Percentiles rank a stretch among this genome's conserved stretches.
Conservation (phyloP, 2,329 filamentous ascomycete species). For the Parastagonospora avenae region DNA sequence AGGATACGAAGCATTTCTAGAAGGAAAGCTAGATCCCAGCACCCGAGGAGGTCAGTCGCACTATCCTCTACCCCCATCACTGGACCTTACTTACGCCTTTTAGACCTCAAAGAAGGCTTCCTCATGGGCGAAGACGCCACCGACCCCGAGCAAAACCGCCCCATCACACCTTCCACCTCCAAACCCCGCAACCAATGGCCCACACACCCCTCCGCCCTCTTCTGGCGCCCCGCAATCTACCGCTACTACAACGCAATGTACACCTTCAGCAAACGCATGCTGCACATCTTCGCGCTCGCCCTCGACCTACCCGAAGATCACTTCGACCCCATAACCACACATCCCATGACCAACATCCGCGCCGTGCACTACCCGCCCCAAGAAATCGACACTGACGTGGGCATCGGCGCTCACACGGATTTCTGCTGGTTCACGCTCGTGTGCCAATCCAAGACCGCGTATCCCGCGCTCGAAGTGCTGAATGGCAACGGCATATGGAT, state of each 20-base stretch:
- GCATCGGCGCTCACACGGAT: constrained; percentile 51
- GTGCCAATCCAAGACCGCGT: constrained; percentile 29
- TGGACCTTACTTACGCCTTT: not conserved
- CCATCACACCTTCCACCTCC: constrained; percentile 16
- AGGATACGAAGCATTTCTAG: constrained; percentile 45
- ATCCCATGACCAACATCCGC: constrained; percentile 51
- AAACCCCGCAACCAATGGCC: constrained; percentile 41
- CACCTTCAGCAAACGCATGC: constrained; percentile 39
- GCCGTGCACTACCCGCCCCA: constrained; percentile 50
- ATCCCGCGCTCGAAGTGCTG: constrained; percentile 47
- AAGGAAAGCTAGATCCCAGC: constrained; percentile 43
- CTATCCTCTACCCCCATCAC: not conserved
- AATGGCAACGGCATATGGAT: constrained; percentile 51
- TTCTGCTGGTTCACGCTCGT: constrained; percentile 53
- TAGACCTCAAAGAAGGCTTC: constrained; percentile 44
- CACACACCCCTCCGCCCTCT: constrained; percentile 27
- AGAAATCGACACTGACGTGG: constrained; percentile 36
- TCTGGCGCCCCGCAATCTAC: constrained; percentile 39
- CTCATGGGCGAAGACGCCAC: constrained; percentile 44
- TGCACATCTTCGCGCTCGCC: constrained; percentile 46
- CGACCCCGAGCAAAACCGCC: constrained; percentile 35
- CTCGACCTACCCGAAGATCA: constrained; percentile 47
- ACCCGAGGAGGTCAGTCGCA: constrained; percentile 36
- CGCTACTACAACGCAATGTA: constrained; percentile 39
- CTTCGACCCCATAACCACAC: constrained; percentile 47